Percentiles rank a stretch among this genome's conserved stretches.
These are phyloP conservation scores for Coemansia sp. DNA, from an alignment of 192 early-diverging fungal species.

Conservation along the genomic window DNA sequence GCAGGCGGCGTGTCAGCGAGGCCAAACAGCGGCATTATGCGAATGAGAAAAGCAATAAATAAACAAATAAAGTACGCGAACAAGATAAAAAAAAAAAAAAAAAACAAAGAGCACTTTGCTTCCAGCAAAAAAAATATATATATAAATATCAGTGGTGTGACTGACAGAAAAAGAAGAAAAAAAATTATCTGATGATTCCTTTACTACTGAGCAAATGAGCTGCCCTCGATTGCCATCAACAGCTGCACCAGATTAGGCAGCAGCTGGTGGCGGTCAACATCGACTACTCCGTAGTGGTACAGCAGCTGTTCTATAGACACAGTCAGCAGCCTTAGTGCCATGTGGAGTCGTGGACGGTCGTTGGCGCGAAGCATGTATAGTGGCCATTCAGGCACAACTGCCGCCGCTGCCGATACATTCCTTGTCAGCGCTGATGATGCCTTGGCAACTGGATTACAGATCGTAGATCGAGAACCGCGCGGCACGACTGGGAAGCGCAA, in stretches of 20 bases:
- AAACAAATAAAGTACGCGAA: too few species aligned
- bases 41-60: neutral
- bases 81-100: neutral
- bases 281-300: conserved; percentile 12
- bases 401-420: too few species aligned
- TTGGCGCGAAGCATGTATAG: conserved; percentile 18
- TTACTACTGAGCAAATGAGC: conserved; percentile 37
- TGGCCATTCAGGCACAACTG: too few species aligned
- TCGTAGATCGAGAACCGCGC: conserved; percentile 22
- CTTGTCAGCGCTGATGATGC: neutral
- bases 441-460: conserved; percentile 11
- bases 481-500: conserved; percentile 31
- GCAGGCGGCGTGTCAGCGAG: neutral
- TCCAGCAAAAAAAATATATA: too few species aligned
- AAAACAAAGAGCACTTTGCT: neutral
- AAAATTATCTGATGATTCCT: too few species aligned
- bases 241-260: conserved; percentile 27
- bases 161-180: too few species aligned
- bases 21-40: neutral
- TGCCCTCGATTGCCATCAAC: conserved; percentile 33
- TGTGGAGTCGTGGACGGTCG: conserved; percentile 9
- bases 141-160: too few species aligned
- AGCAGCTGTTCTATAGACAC: conserved; percentile 34
- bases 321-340: conserved; percentile 17
- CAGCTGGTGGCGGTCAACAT: conserved; percentile 11